These are phyloP conservation scores for Chrysosporium queenslandicum DNA, from an alignment of 2,329 filamentous ascomycete genomes.

Conservation along the genomic window DNA sequence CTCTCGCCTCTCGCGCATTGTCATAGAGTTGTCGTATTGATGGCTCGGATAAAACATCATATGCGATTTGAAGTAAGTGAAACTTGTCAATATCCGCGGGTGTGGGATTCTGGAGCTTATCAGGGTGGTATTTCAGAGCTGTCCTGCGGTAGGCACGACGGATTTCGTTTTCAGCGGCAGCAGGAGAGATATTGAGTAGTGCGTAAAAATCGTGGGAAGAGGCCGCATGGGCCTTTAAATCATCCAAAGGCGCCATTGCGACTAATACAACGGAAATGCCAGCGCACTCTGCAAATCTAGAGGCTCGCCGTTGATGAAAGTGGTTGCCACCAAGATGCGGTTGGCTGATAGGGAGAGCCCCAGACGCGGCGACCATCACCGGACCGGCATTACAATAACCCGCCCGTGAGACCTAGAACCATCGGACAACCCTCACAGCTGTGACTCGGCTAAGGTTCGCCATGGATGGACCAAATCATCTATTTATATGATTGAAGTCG, in stretches of 20 bases:
- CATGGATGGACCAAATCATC: too few species aligned
- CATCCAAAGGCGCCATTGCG: constrained; percentile 32
- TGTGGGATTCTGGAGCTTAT: constrained; percentile 68
- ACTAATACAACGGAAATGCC: neutral
- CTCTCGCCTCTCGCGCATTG: constrained; percentile 58
- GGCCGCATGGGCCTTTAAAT: constrained; percentile 49
- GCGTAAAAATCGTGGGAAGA: constrained; percentile 66
- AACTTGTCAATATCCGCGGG: constrained; percentile 64
- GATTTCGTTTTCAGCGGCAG: constrained; percentile 60
- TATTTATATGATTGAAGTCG: too few species aligned
- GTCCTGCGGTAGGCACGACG: constrained; percentile 75
- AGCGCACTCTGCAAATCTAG: neutral
- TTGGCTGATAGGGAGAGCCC: too few species aligned
- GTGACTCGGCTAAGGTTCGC: too few species aligned
- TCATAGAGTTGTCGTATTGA: constrained; percentile 69
- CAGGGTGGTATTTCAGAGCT: constrained; percentile 84
- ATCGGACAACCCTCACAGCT: too few species aligned
- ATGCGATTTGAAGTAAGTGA: constrained; percentile 74
- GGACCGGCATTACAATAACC: too few species aligned
- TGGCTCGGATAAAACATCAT: constrained; percentile 66
- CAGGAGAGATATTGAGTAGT: constrained; percentile 57
- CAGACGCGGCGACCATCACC: too few species aligned
- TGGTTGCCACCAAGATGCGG: too few species aligned
- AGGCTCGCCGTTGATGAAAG: neutral
- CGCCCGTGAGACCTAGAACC: too few species aligned